Evolutionary conservation across 495 filamentous ascomycete species (phyloP).

Genomic region (Cetradonia linearis): DNA sequence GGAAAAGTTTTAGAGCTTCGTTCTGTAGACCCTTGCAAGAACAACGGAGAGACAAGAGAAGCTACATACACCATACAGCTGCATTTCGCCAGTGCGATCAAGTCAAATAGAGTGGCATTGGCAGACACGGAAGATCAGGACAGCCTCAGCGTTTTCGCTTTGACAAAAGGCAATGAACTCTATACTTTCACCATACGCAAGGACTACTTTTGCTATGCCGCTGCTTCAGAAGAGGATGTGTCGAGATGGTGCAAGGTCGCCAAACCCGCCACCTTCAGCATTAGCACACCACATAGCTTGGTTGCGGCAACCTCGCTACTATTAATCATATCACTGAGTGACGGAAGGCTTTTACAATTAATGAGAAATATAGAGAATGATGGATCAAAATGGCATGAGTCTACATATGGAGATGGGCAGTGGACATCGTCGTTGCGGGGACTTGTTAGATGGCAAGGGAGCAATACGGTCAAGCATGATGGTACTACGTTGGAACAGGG

Average conservation of each 20-base stretch:
- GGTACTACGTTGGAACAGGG: conserved; percentile 56
- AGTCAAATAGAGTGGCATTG: conserved; percentile 65
- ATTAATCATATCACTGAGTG: conserved; percentile 68
- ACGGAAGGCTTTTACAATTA: conserved; percentile 70
- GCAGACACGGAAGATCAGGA: conserved; percentile 71
- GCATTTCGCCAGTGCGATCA: conserved; percentile 60
- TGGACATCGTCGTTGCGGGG: conserved; percentile 67
- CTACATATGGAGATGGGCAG: conserved; percentile 65
- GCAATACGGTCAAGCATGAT: conserved; percentile 53
- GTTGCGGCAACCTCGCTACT: conserved; percentile 60
- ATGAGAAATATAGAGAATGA: conserved; percentile 55
- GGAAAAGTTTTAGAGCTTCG: conserved; percentile 72
- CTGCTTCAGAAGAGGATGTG: conserved; percentile 58
- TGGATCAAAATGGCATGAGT: conserved; percentile 62
- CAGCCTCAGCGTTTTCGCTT: conserved; percentile 64
- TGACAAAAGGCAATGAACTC: conserved; percentile 68
- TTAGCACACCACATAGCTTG: conserved; percentile 73
- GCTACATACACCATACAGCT: conserved; percentile 64
- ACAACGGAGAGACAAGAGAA: conserved; percentile 51
- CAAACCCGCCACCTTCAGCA: conserved; percentile 57
- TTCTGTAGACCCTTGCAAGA: conserved; percentile 69
- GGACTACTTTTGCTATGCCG: conserved; percentile 62
- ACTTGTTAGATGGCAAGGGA: conserved; percentile 58
- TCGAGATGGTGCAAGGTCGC: conserved; percentile 68
- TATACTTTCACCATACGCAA: conserved; percentile 70